Conservation (phyloP, 495 filamentous ascomycete genomes). For the Neurospora sp. region DNA sequence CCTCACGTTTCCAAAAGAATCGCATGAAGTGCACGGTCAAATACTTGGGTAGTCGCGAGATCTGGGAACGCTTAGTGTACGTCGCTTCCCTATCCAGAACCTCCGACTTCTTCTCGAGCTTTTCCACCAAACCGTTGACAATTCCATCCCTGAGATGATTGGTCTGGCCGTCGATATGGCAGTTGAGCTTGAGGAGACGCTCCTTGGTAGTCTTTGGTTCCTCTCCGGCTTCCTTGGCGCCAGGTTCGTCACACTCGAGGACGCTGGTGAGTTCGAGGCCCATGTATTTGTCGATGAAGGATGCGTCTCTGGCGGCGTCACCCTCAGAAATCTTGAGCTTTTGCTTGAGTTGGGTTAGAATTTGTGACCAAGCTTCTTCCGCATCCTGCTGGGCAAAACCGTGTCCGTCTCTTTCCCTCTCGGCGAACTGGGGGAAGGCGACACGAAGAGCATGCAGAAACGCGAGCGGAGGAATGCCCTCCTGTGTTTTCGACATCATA, state of each 20-base stretch:
- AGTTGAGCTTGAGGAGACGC: constrained; percentile 84
- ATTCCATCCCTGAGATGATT: constrained; percentile 90
- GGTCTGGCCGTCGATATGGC: constrained; percentile 76
- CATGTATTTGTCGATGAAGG: constrained; percentile 87
- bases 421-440: constrained; percentile 88
- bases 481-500: constrained; percentile 86
- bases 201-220: constrained; percentile 56
- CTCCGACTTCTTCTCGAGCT: constrained; percentile 81
- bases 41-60: constrained; percentile 86
- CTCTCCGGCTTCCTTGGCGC: constrained; percentile 67
- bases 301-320: constrained; percentile 40
- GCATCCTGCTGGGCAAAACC: constrained; percentile 95
- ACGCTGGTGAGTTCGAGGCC: constrained; percentile 66
- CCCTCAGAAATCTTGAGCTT: constrained; percentile 59
- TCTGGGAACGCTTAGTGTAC: constrained; percentile 85
- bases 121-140: constrained; percentile 66
- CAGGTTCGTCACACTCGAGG: constrained; percentile 74
- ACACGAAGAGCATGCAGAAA: constrained; percentile 77
- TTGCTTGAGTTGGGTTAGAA: constrained; percentile 72
- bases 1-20: constrained; percentile 93
- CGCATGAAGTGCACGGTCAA: constrained; percentile 95
- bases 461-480: constrained; percentile 72
- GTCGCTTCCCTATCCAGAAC: constrained; percentile 63
- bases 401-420: constrained; percentile 66
- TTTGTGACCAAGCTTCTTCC: constrained; percentile 97